A percentile compares a stretch with the other conserved stretches of the same genome.
These are phyloP conservation scores for Chrysoporthe cubensis DNA, from an alignment of 2,329 filamentous ascomycete species.

Conservation along the genomic window DNA sequence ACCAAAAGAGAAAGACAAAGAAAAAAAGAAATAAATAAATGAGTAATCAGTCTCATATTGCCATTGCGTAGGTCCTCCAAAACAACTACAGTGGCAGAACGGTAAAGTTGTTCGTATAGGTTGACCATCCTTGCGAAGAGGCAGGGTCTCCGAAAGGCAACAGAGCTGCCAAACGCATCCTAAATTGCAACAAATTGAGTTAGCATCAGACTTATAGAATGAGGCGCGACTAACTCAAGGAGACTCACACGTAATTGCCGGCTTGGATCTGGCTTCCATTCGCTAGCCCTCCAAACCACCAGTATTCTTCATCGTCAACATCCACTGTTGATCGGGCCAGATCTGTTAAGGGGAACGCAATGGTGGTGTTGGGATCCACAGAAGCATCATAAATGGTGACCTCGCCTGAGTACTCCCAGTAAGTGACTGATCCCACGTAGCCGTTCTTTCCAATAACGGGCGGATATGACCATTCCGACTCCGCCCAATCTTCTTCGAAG, in stretches of 20 bases:
- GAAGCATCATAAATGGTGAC: conserved; percentile 19
- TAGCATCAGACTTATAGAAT: not conserved
- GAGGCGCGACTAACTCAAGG: not conserved
- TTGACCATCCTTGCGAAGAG: conserved; percentile 15
- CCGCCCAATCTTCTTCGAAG: conserved; percentile 33
- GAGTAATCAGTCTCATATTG: not conserved
- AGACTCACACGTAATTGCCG: conserved; percentile 16
- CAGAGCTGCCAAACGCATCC: conserved; percentile 19
- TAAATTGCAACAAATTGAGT: not conserved
- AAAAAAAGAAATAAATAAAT: not conserved
- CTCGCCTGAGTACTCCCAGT: conserved; percentile 20
- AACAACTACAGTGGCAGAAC: conserved; percentile 14
- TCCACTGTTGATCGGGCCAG: conserved; percentile 12
- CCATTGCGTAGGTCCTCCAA: not conserved
- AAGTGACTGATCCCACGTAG: conserved; percentile 27
- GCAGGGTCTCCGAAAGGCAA: conserved; percentile 18
- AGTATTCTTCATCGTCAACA: conserved; percentile 16
- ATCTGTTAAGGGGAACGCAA: conserved; percentile 19
- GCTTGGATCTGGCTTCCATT: conserved; percentile 19
- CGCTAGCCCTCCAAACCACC: conserved; percentile 22
- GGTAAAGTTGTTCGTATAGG: conserved; percentile 13
- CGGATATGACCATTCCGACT: conserved; percentile 37
- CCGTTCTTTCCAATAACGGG: conserved; percentile 35
- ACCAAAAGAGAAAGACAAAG: no score
- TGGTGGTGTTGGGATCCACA: conserved; percentile 11